Conservation (phyloP, 2,329 filamentous ascomycete genomes). For the Drechslerella stenobrocha region DNA sequence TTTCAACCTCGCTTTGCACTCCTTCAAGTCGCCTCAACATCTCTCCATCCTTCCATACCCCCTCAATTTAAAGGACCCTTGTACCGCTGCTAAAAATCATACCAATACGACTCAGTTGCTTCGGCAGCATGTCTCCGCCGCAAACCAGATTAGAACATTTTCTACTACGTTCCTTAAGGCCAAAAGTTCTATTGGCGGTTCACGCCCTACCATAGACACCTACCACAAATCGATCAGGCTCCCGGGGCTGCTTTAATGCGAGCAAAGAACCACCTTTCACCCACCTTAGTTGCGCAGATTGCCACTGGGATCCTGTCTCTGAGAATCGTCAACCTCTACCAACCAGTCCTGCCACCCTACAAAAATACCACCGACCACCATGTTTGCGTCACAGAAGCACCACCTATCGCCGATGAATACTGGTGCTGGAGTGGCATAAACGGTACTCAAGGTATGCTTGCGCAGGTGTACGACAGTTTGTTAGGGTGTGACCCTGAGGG, state of each 20-base stretch:
- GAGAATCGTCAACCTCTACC: slow-evolving; percentile 24
- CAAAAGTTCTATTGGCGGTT: slow-evolving; percentile 3
- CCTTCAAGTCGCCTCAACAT: slow-evolving; percentile 31
- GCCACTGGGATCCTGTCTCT: slow-evolving; percentile 18
- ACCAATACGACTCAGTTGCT: slow-evolving; percentile 9
- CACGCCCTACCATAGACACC: slow-evolving; percentile 15
- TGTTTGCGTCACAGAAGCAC: slow-evolving; percentile 16
- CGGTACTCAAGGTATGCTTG: slow-evolving; percentile 20
- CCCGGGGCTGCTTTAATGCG: slow-evolving; percentile 15
- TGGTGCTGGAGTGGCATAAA: slow-evolving; percentile 45
- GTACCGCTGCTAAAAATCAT: neutral
- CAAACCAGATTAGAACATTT: slow-evolving; percentile 25
- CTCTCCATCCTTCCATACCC: slow-evolving; percentile 16
- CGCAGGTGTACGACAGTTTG: slow-evolving; percentile 38
- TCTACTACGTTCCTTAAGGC: slow-evolving; percentile 23
- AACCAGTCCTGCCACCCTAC: slow-evolving; percentile 11
- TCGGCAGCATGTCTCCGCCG: slow-evolving; percentile 11
- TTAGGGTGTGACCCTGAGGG: slow-evolving; percentile 16
- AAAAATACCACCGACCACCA: slow-evolving; percentile 20
- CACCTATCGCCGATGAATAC: slow-evolving; percentile 20
- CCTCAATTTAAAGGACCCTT: slow-evolving; percentile 16
- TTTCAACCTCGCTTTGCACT: slow-evolving; percentile 36
- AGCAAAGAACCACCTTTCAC: slow-evolving; percentile 21
- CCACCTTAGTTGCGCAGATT: slow-evolving; percentile 1
- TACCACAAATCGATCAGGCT: slow-evolving; percentile 24